Percentiles rank a stretch among this genome's conserved stretches.
These are phyloP conservation scores for Oldenlandia corymbosa DNA, from an alignment of 257 asterid genomes.

Conservation along the genomic window DNA sequence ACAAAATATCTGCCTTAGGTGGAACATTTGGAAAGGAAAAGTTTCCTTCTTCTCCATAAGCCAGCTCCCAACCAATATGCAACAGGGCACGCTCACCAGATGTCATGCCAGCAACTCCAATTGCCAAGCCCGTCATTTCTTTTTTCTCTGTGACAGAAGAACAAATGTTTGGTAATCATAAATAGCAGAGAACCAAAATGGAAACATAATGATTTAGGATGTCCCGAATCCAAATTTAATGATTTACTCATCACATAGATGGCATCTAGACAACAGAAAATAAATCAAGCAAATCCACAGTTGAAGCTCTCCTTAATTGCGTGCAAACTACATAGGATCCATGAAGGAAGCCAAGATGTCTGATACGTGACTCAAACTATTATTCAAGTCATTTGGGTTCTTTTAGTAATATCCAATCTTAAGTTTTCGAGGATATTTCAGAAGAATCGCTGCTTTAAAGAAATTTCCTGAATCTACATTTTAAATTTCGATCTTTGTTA, in stretches of 20 bases:
- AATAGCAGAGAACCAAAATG: not conserved
- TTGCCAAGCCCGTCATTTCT: conserved; percentile 80
- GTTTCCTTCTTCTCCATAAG: conserved; percentile 92
- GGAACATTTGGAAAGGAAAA: conserved; percentile 98
- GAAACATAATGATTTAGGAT: not conserved
- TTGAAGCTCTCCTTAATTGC: no score
- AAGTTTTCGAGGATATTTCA: no score
- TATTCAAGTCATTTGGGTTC: no score
- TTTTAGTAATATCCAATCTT: no score
- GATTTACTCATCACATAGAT: conserved; percentile 2
- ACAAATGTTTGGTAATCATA: conserved; percentile 9
- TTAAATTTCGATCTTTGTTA: no score
- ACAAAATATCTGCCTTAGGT: conserved; percentile 71
- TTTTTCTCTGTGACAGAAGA: conserved; percentile 66
- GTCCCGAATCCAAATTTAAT: not conserved
- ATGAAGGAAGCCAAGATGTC: no score
- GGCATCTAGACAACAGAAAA: not conserved
- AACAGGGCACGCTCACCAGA: conserved; percentile 83
- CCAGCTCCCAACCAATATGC: conserved; percentile 85
- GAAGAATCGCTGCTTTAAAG: no score
- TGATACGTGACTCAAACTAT: no score
- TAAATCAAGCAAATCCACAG: no score
- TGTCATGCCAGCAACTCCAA: conserved; percentile 81
- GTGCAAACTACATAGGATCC: no score
- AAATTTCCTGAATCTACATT: no score